Conservation (phyloP, 2,329 filamentous ascomycete genomes). For the Geosmithia putterillii region DNA sequence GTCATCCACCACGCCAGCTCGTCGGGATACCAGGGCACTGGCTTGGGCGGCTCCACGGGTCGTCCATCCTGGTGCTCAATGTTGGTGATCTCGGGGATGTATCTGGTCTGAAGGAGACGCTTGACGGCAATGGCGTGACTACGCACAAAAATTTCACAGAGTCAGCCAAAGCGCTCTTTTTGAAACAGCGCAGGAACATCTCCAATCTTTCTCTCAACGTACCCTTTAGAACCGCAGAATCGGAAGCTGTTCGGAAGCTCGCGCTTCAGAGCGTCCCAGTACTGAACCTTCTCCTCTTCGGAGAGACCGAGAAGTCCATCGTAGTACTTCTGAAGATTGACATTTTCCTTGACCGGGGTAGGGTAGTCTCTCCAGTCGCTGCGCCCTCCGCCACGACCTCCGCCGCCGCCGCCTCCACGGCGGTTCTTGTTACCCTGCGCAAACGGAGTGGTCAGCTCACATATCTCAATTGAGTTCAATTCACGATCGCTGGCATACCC, state of each 20-base stretch:
- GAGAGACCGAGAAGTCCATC: conserved; percentile 63
- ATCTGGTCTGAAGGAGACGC: conserved; percentile 73
- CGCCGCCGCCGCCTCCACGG: conserved; percentile 20
- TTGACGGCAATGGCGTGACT: conserved; percentile 89
- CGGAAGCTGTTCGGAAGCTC: conserved; percentile 96
- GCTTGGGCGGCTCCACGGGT: conserved; percentile 66
- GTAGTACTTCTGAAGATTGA: conserved; percentile 79
- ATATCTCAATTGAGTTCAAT: background rate
- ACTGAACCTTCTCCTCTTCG: conserved; percentile 64
- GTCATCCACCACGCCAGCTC: conserved; percentile 96
- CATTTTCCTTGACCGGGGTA: conserved; percentile 60
- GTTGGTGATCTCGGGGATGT: conserved; percentile 79
- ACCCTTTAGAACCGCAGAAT: conserved; percentile 92
- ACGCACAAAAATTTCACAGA: conserved; percentile 7
- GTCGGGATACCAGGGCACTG: conserved; percentile 88
- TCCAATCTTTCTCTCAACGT: conserved; percentile 11
- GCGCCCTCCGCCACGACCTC: conserved; percentile 7
- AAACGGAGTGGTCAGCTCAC: background rate
- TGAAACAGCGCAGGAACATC: too few species aligned
- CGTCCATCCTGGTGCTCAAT: conserved; percentile 76
- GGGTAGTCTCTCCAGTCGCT: conserved; percentile 22
- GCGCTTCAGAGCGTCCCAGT: conserved; percentile 72
- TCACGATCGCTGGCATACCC: conserved; percentile 10
- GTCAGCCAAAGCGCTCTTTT: too few species aligned
- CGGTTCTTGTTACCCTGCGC: conserved; percentile 19